These are phyloP conservation scores for Cornus florida DNA, from an alignment of 148 eudicot species.

Conservation along the genomic window DNA sequence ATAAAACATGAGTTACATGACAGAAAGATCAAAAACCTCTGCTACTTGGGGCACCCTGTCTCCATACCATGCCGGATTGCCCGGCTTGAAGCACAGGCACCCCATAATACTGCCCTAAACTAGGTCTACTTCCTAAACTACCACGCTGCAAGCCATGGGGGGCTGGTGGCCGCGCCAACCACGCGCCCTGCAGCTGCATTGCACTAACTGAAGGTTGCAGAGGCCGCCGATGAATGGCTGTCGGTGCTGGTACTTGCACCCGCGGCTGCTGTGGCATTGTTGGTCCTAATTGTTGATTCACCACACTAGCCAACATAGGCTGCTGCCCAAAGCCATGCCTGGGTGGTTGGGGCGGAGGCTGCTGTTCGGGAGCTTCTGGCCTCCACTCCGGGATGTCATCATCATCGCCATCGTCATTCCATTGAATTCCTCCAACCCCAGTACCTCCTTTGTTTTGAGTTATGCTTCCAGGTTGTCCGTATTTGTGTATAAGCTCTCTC, in stretches of 20 bases:
- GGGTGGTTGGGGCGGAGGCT: conserved; percentile 13
- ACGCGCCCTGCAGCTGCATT: conserved; percentile 22
- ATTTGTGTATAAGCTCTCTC: conserved; percentile 73
- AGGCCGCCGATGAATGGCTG: conserved; percentile 26
- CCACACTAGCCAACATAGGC: conserved; percentile 23
- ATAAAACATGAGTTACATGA: conserved; percentile 5
- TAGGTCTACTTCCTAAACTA: conserved; percentile 2
- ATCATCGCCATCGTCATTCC: conserved; percentile 76
- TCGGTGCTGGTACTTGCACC: neutral
- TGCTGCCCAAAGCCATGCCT: conserved; percentile 8
- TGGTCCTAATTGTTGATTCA: conserved; percentile 9
- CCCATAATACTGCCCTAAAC: conserved; percentile 27
- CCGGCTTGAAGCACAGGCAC: conserved; percentile 15
- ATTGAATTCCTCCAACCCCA: conserved; percentile 33
- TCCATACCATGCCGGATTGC: conserved; percentile 26
- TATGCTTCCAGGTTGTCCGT: conserved; percentile 56
- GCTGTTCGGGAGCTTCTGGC: conserved; percentile 38
- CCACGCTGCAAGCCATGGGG: conserved; percentile 12
- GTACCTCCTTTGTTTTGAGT: conserved; percentile 14
- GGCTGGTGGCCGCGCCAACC: conserved; percentile 34
- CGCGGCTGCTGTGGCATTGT: neutral
- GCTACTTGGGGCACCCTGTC: conserved; percentile 29
- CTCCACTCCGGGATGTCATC: conserved; percentile 97
- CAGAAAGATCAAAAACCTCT: conserved; percentile 32
- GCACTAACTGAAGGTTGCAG: conserved; percentile 34